Base-by-base conservation (phyloP, 306 rosid species). In the Mimosa pudica region DNA sequence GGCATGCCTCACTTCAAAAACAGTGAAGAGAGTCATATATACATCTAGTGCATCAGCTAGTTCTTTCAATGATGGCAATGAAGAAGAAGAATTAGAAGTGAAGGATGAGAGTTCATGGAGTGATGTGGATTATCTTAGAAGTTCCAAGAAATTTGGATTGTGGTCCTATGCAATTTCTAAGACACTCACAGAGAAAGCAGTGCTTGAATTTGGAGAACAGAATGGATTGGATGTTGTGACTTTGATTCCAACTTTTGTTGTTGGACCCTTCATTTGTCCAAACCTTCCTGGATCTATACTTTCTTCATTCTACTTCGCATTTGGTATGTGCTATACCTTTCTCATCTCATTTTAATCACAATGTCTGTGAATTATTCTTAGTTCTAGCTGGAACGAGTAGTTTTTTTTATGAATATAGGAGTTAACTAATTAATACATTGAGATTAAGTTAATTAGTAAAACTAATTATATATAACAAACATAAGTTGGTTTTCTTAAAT, bases 151-250 rank as follows among this genome's bases (percentile, higher is more conserved):
- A 24, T 60, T 30, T 9, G 65, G 7, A 60, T 57, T 57, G 0
- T 60, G 65, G 65, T 9, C 36, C 10, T 24, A 24, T 24, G 65
- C 65, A 20, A 60, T 60, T 9, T 60, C 65, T 24, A 60, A 60
- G 65, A 60, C 65, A 24, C 11, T 60, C 0, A 24, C 16, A 8
- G 65, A 60, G 35, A 60, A 60, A 18, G 65, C 65, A 9, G 65
- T 60, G 2, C 36, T 60, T 60, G 65, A 60, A 24, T 60, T 60
- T 60, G 65, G 65, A 24, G 14, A 60, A 60, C 36, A 60, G 4
- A 60, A 24, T 60, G 65, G 65, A 60, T 60, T 60, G 10, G 65
- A 60, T 60, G 65, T 60, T 24, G 65, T 60, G 16, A 60, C 65
- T 8, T 1, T 20, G 38, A 1, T 60, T 60, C 65, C 35, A 60